These are phyloP conservation scores for Oryza glumipatula DNA, from an alignment of 176 grass and related monocot genomes.

Conservation along the genomic window DNA sequence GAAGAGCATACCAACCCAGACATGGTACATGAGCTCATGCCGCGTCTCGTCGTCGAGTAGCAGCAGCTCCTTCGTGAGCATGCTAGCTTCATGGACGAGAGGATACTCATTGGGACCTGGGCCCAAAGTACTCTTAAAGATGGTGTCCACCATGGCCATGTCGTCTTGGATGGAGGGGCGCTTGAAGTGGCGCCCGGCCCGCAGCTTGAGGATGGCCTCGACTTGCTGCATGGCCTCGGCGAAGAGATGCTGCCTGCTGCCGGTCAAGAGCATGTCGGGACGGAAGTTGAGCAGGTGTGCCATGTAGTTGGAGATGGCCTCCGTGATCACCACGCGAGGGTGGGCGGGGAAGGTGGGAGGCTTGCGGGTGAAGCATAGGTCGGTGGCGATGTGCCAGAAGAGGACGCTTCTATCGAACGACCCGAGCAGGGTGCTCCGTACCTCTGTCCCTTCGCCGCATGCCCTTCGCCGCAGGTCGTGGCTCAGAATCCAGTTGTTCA, in stretches of 20 bases:
- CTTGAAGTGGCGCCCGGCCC: too few species aligned
- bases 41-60: rapidly evolving
- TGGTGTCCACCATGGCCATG: too few species aligned
- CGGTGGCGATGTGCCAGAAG: constrained; percentile 8
- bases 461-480: too few species aligned
- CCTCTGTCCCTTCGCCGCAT: too few species aligned
- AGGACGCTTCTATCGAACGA: background rate
- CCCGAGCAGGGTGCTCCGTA: too few species aligned
- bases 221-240: background rate
- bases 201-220: too few species aligned
- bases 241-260: background rate
- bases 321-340: too few species aligned
- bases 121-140: too few species aligned
- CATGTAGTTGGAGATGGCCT: constrained; percentile 26
- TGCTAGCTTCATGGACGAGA: background rate
- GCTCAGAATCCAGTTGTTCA: too few species aligned
- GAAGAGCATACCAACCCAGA: background rate
- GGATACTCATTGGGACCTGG: too few species aligned
- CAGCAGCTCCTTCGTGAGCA: background rate
- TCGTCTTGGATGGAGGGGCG: too few species aligned
- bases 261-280: background rate
- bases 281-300: background rate
- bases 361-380: background rate
- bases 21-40: background rate
- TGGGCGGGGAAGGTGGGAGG: too few species aligned